Percentiles rank a stretch among this genome's conserved stretches.
These are phyloP conservation scores for Fusarium austroafricanum DNA, from an alignment of 2,329 filamentous ascomycete species.

Conservation along the genomic window DNA sequence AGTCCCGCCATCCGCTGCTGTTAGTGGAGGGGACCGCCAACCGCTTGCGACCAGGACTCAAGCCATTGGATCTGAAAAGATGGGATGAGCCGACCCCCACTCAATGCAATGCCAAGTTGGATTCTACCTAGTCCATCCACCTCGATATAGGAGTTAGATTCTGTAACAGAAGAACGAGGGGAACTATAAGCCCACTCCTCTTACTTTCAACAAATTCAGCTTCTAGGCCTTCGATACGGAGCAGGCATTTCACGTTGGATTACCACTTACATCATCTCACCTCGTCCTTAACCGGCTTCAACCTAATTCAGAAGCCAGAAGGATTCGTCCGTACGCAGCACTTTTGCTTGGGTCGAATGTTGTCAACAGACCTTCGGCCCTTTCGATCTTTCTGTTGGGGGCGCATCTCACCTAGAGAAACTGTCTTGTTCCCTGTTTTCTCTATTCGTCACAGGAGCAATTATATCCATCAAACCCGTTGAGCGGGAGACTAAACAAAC, in stretches of 20 bases:
- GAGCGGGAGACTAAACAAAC: conserved; percentile 16
- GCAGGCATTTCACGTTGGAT: conserved; percentile 13
- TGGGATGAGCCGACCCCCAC: conserved; percentile 22
- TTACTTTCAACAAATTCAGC: conserved; percentile 8
- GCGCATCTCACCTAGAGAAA: conserved; percentile 40
- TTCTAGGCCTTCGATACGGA: conserved; percentile 4
- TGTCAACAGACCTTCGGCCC: conserved; percentile 41
- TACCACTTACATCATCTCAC: conserved; percentile 30
- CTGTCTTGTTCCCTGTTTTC: background rate
- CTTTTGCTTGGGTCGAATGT: conserved; percentile 33
- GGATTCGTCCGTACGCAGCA: conserved; percentile 32
- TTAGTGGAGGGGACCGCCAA: conserved; percentile 24
- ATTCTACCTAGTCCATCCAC: conserved; percentile 24
- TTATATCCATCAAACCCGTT: conserved; percentile 4
- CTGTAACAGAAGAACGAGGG: conserved; percentile 29
- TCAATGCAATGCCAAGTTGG: conserved; percentile 22
- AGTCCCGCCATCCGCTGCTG: conserved; percentile 28
- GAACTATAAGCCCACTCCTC: conserved; percentile 16
- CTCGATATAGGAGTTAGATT: conserved; percentile 38
- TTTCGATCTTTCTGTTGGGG: conserved; percentile 34
- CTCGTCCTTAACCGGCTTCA: conserved; percentile 21
- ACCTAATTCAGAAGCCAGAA: conserved; percentile 36
- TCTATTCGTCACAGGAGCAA: conserved; percentile 1
- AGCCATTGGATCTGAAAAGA: conserved; percentile 30
- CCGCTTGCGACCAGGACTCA: conserved; percentile 22